phyloP scores from a whole-genome alignment of 371 early-diverging fungal genomes.

The Rhizomucor pusillus region DNA sequence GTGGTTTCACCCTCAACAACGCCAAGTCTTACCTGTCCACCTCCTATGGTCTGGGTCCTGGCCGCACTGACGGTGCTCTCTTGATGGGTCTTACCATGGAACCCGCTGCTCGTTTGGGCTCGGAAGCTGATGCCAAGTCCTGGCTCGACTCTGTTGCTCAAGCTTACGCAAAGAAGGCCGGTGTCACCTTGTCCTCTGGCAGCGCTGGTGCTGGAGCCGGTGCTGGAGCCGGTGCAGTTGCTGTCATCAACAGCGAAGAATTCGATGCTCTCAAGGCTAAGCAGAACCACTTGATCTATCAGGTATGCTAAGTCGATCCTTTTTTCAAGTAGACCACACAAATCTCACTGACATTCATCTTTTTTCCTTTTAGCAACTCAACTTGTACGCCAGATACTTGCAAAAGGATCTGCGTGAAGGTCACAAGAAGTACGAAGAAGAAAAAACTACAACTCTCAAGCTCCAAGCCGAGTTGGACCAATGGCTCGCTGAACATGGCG shows the following conservation, averaged over 20 bases:
- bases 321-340: no score
- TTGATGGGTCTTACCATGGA: conserved; percentile 86
- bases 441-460: conserved; percentile 62
- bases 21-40: conserved; percentile 72
- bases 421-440: conserved; percentile 67
- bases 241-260: conserved; percentile 86
- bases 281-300: conserved; percentile 76
- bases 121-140: conserved; percentile 85
- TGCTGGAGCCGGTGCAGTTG: conserved; percentile 59
- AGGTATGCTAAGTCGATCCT: conserved; percentile 24
- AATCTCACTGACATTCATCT: background rate
- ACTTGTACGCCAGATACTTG: conserved; percentile 85
- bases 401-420: conserved; percentile 84
- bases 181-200: conserved; percentile 68
- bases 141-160: conserved; percentile 84
- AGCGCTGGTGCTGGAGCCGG: conserved; percentile 57
- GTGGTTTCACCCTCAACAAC: conserved; percentile 82
- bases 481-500: conserved; percentile 90
- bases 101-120: conserved; percentile 76
- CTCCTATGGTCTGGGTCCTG: conserved; percentile 84
- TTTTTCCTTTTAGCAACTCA: conserved; percentile 60
- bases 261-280: conserved; percentile 81
- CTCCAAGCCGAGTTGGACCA: conserved; percentile 85
- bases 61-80: conserved; percentile 80
- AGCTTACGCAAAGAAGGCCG: conserved; percentile 79